These are phyloP conservation scores for Russula abietina DNA, from an alignment of 768 basidiomycete genomes.

Conservation along the genomic window DNA sequence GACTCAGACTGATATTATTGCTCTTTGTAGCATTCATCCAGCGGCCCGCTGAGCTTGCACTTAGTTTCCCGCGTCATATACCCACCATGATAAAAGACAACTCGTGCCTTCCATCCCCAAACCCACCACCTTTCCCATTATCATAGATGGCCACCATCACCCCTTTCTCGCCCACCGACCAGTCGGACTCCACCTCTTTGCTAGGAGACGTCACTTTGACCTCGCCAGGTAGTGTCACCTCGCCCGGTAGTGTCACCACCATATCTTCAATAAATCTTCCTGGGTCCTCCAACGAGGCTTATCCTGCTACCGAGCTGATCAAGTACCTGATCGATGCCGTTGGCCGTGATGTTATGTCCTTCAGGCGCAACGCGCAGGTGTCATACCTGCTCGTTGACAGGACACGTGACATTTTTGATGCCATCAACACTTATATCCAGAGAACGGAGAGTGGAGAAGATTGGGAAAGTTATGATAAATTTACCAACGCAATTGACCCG, in stretches of 20 bases:
- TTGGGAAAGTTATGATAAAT: constrained; percentile 24
- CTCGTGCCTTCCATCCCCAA: not conserved
- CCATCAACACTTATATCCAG: constrained; percentile 22
- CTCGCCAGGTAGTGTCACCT: not conserved
- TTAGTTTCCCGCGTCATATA: not conserved
- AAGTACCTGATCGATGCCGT: constrained; percentile 22
- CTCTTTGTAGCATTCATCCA: not conserved
- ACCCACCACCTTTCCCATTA: not conserved
- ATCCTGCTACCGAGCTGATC: constrained; percentile 23
- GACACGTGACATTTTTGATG: constrained; percentile 23
- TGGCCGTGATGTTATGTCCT: constrained; percentile 17
- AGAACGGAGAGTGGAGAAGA: constrained; percentile 11
- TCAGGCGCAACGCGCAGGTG: constrained; percentile 24
- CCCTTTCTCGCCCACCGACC: not conserved
- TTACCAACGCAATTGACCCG: constrained; percentile 24
- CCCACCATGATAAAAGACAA: constrained; percentile 4
- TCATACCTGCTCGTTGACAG: constrained; percentile 24
- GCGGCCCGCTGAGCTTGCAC: constrained; percentile 9
- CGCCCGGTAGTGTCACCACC: not conserved
- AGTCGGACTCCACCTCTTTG: not conserved
- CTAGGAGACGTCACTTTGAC: not conserved
- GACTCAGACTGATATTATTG: constrained; percentile 13
- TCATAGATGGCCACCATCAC: not conserved
- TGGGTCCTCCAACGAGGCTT: not conserved
- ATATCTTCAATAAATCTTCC: not conserved